Conservation (phyloP, 805 yeast species). For the Ogataea trehaloabstinens region DNA sequence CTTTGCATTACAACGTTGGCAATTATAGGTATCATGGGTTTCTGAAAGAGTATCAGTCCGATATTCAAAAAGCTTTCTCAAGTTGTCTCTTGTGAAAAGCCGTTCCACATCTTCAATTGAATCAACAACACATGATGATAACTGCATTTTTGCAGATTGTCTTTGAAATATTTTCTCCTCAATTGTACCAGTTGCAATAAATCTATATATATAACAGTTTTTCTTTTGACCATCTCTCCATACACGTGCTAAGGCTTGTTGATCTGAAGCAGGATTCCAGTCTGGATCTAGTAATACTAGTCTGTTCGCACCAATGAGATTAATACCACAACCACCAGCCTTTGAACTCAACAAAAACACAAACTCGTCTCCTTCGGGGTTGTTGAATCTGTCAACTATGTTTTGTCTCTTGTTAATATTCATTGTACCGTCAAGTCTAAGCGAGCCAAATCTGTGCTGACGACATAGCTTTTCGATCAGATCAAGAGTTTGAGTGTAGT, state of each 20-base stretch:
- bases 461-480: conserved; percentile 86
- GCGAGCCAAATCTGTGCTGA: conserved; percentile 63
- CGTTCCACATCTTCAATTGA: conserved; percentile 95
- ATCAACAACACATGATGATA: conserved; percentile 95
- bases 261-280: conserved; percentile 99
- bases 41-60: conserved; percentile 71
- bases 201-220: conserved; percentile 91
- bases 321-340: conserved; percentile 99
- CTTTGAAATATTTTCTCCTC: conserved; percentile 96
- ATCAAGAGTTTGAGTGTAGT: conserved; percentile 92
- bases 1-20: conserved; percentile 65
- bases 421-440: conserved; percentile 92
- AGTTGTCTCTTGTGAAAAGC: conserved; percentile 77
- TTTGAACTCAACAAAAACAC: conserved; percentile 87
- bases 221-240: conserved; percentile 99
- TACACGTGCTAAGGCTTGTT: conserved; percentile 95
- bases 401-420: conserved; percentile 89
- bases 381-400: conserved; percentile 85
- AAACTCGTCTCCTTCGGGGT: conserved; percentile 85
- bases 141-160: conserved; percentile 88
- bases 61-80: conserved; percentile 72
- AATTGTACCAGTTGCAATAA: conserved; percentile 90
- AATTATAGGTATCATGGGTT: conserved; percentile 88
- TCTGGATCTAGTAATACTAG: conserved; percentile 84
- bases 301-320: conserved; percentile 93